These are phyloP conservation scores for Przewalskia tangutica DNA, from an alignment of 257 asterid genomes.

Conservation along the genomic window DNA sequence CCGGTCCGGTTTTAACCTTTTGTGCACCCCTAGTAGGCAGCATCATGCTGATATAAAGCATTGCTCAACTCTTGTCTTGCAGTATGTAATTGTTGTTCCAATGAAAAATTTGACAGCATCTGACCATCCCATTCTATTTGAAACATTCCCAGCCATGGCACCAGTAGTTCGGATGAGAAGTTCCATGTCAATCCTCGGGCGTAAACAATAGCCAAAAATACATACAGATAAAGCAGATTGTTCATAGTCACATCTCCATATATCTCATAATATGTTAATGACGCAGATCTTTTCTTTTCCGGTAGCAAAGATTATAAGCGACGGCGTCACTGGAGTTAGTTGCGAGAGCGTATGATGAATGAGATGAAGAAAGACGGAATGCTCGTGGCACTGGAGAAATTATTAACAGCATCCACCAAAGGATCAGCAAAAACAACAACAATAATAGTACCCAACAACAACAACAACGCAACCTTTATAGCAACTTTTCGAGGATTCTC, in stretches of 20 bases:
- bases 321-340: constrained; percentile 97
- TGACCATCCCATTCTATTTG: no score
- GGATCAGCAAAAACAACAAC: constrained; percentile 98
- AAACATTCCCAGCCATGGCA: no score
- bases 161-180: constrained; percentile 88
- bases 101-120: no score
- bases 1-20: no score
- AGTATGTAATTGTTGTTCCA: no score
- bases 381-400: constrained; percentile 71
- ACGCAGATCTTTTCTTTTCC: constrained; percentile 69
- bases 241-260: constrained; percentile 95
- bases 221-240: constrained; percentile 70
- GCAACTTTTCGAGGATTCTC: constrained; percentile 39
- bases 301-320: constrained; percentile 78
- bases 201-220: constrained; percentile 76
- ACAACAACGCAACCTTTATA: constrained; percentile 52
- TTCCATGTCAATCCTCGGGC: constrained; percentile 71
- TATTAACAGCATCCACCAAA: constrained; percentile 74
- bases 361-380: constrained; percentile 92
- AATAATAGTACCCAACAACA: constrained; percentile 62
- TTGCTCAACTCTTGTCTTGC: no score
- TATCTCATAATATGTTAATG: constrained; percentile 87
- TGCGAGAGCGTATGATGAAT: constrained; percentile 67
- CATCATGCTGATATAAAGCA: no score
- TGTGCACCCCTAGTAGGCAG: no score